phyloP scores from a whole-genome alignment of 2,329 filamentous ascomycete species.

The Trichoderma koningii region DNA sequence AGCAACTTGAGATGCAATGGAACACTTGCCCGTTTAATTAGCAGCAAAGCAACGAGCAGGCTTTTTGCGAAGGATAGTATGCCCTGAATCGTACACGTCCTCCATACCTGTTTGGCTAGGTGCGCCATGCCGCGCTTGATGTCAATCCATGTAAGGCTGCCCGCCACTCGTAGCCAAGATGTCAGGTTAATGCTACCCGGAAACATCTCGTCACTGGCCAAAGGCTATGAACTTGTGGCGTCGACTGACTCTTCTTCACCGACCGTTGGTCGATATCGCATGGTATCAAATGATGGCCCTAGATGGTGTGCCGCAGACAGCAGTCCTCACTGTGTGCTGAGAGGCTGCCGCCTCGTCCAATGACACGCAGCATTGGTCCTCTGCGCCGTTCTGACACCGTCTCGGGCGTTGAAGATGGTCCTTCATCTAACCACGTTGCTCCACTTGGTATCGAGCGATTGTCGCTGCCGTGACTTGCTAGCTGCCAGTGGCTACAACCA shows the following conservation, averaged over 20 bases:
- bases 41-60: no score
- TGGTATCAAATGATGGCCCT: constrained; percentile 21
- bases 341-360: constrained; percentile 15
- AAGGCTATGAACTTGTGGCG: neutral
- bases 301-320: constrained; percentile 9
- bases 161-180: no score
- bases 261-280: constrained; percentile 1
- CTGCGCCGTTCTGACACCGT: constrained; percentile 22
- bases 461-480: neutral
- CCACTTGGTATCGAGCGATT: constrained; percentile 13
- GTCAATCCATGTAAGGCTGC: no score
- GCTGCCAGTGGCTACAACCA: neutral
- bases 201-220: neutral
- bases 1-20: neutral
- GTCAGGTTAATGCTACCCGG: neutral
- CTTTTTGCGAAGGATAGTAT: no score
- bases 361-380: constrained; percentile 3
- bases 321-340: constrained; percentile 14
- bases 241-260: constrained; percentile 8
- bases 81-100: no score
- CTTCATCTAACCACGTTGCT: constrained; percentile 21
- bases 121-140: no score
- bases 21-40: neutral
- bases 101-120: no score
- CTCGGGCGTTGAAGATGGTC: constrained; percentile 17